These are phyloP conservation scores for Ballota nigra DNA, from an alignment of 257 asterid genomes.

Conservation along the genomic window DNA sequence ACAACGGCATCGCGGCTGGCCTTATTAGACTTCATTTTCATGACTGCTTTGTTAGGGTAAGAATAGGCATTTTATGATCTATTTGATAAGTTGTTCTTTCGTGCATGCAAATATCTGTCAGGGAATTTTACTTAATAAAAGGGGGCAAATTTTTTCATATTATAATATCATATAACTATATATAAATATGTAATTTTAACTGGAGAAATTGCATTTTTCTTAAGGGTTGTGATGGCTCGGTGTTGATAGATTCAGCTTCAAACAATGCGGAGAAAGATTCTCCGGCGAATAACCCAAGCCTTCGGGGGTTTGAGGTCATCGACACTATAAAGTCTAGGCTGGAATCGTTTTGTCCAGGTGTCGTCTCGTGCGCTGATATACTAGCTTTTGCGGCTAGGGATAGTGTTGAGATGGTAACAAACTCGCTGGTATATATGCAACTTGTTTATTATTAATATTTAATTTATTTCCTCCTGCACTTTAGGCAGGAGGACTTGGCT, in stretches of 20 bases:
- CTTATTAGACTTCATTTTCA: constrained; percentile 84
- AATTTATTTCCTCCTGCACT: no score
- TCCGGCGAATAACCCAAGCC: constrained; percentile 69
- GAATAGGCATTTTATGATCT: not conserved
- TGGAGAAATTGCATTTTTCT: not conserved
- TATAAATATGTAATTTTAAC: not conserved
- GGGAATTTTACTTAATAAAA: not conserved
- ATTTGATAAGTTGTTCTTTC: not conserved
- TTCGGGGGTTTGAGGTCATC: constrained; percentile 66
- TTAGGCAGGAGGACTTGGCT: constrained; percentile 59
- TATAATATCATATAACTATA: no score
- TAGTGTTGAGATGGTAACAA: constrained; percentile 59
- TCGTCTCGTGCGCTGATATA: constrained; percentile 83
- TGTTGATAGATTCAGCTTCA: constrained; percentile 57
- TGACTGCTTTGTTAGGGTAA: constrained; percentile 80
- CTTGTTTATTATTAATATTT: not conserved
- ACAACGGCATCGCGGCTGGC: constrained; percentile 73
- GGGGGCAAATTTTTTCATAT: no score
- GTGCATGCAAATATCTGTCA: not conserved
- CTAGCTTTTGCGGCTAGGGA: constrained; percentile 85
- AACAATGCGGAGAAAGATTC: constrained; percentile 77
- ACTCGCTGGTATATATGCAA: not conserved
- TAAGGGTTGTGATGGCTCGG: constrained; percentile 91
- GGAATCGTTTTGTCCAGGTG: constrained; percentile 50
- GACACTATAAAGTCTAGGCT: constrained; percentile 56